These are phyloP conservation scores for Leucaena leucocephala DNA, from an alignment of 306 rosid genomes.

Conservation along the genomic window DNA sequence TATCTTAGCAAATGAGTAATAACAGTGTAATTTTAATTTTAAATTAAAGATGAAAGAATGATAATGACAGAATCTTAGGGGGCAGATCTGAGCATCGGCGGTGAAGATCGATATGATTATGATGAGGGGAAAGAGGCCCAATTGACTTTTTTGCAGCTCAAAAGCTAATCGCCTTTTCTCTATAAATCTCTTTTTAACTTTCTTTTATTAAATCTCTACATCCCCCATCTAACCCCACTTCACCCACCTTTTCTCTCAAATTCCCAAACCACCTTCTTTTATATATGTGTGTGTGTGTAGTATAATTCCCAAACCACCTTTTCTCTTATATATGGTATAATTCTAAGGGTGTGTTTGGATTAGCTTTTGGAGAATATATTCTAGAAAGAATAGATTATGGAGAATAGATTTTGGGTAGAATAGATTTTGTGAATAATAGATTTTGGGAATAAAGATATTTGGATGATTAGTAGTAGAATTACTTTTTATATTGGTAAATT, in stretches of 20 bases:
- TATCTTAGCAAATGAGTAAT: neutral
- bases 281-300: too few species aligned
- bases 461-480: too few species aligned
- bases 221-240: constrained; percentile 50
- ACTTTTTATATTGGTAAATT: too few species aligned
- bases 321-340: too few species aligned
- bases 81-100: constrained; percentile 62
- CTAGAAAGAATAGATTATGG: too few species aligned
- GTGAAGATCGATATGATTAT: constrained; percentile 63
- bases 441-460: too few species aligned
- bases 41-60: constrained; percentile 50
- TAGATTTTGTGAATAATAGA: too few species aligned
- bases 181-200: constrained; percentile 41
- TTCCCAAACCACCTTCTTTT: constrained; percentile 49
- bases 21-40: neutral
- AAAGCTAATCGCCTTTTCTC: constrained; percentile 77
- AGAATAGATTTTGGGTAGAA: too few species aligned
- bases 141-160: constrained; percentile 66
- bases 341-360: too few species aligned
- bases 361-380: too few species aligned
- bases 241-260: constrained; percentile 55
- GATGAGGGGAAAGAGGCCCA: constrained; percentile 57
- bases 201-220: constrained; percentile 37
- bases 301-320: constrained; percentile 58
- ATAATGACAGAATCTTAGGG: constrained; percentile 87